Percentiles rank a stretch among this genome's conserved stretches.
Evolutionary conservation across 2,329 filamentous ascomycete species (phyloP).

Genomic region (Microsporum canis): DNA sequence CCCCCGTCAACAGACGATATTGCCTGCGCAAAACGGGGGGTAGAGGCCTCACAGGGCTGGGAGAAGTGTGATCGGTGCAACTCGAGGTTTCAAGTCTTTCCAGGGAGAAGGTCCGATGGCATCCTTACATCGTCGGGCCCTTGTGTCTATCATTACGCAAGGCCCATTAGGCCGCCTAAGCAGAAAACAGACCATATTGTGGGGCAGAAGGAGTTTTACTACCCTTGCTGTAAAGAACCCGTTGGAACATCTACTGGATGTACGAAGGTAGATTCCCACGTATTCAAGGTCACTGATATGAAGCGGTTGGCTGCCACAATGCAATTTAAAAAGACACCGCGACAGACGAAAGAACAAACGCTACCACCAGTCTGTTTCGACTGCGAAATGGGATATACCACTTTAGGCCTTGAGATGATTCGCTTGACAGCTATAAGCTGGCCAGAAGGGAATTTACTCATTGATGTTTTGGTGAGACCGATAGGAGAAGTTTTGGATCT

Average conservation of each 20-base stretch:
- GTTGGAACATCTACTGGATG: constrained; percentile 67
- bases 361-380: constrained; percentile 63
- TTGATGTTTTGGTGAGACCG: constrained; percentile 78
- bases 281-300: constrained; percentile 71
- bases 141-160: constrained; percentile 74
- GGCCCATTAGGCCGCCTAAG: constrained; percentile 48
- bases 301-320: constrained; percentile 66
- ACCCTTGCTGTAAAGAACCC: constrained; percentile 66
- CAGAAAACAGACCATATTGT: constrained; percentile 44
- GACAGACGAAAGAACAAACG: constrained; percentile 22
- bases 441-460: constrained; percentile 61
- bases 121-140: constrained; percentile 62
- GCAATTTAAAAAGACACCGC: constrained; percentile 68
- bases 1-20: constrained; percentile 58
- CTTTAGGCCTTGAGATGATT: constrained; percentile 74
- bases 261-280: constrained; percentile 58
- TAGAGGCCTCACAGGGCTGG: constrained; percentile 59
- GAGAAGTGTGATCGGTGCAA: constrained; percentile 83
- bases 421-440: constrained; percentile 81
- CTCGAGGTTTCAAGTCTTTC: constrained; percentile 82
- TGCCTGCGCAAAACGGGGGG: constrained; percentile 51
- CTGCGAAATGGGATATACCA: constrained; percentile 96
- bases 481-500: constrained; percentile 76
- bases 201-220: constrained; percentile 50
- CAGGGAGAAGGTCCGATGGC: constrained; percentile 66